Evolutionary conservation across 805 yeast species (phyloP).

Genomic region (Maudiozyma turicensis): DNA sequence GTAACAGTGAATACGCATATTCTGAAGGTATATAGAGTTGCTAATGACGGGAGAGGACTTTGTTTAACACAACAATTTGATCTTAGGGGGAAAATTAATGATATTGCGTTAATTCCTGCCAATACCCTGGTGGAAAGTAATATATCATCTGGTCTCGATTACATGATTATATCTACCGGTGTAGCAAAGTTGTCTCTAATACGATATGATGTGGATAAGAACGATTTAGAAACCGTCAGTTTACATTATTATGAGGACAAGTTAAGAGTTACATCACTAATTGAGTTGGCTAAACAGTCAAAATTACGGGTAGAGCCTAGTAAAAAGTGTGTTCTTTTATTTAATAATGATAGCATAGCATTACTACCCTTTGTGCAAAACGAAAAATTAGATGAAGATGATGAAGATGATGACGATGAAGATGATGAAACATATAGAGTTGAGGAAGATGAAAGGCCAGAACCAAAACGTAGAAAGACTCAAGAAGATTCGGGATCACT

Average conservation of each 20-base stretch:
- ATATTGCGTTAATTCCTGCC: conserved; percentile 39
- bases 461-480: conserved; percentile 4
- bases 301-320: conserved; percentile 54
- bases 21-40: conserved; percentile 31
- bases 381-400: conserved; percentile 33
- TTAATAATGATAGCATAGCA: conserved; percentile 60
- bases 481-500: background rate
- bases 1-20: conserved; percentile 62
- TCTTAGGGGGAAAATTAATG: conserved; percentile 61
- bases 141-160: conserved; percentile 38
- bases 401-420: conserved; percentile 25
- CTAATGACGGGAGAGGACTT: conserved; percentile 16
- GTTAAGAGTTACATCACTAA: conserved; percentile 39
- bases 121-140: conserved; percentile 22
- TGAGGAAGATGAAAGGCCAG: conserved; percentile 15
- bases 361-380: conserved; percentile 46
- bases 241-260: conserved; percentile 79
- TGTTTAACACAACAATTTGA: conserved; percentile 52
- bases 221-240: conserved; percentile 59
- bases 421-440: conserved; percentile 9
- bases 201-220: conserved; percentile 51
- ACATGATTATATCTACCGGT: conserved; percentile 55
- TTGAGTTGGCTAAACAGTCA: conserved; percentile 29
- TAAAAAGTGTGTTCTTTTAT: conserved; percentile 43
- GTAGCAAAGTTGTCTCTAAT: conserved; percentile 71